Base-by-base conservation (phyloP, 2,329 filamentous ascomycete species). In the Aspergillus fijiensis region DNA sequence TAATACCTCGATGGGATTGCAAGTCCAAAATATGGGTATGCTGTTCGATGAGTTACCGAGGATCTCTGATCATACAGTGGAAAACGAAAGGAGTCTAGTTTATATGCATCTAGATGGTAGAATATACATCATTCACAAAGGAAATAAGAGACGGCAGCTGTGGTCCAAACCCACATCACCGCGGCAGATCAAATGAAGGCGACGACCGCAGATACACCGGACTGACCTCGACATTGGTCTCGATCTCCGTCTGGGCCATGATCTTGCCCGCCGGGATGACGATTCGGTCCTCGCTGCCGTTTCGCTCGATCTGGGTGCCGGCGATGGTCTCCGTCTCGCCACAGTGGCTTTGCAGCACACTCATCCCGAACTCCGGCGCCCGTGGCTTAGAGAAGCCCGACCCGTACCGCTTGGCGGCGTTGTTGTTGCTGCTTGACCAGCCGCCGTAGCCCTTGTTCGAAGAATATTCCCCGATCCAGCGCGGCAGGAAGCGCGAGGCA, bases 401-500 rank as follows among this genome's bases (percentile, higher is more conserved):
- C n/a, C 62, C 65, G 39, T 67, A 67, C 19, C 67, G 63, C 16
- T 60, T 63, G 7, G 51, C 51, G 31, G 60, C 64, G 14, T 51
- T 59, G 19, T 51, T 60, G 23, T 62, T 65, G 14, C 65, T 63
- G 19, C 65, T 57, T 5, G 69, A 69, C 65, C 65, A 70, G n/a
- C 63, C 62, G 3, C 63, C 62, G 56, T 70, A 71, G 29, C 64
- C 64, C 47, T 64, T 67, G 31, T 65, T 65, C 48, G 65, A 64
- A 45, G 66, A 69, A 63, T 73, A 72, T 54, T 74, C 72, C 63
- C 72, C 71, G 21, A 74, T 71, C 58, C 82, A 68, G 65, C 73
- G 67, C n/a, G 79, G 79, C n/a, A 78, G 64, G 68, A 80, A 79
- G 39, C 72, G 74, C 23, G 70, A 76, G 51, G 73, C 72, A 39